Percentiles rank a stretch among this genome's conserved stretches.
phyloP scores from a whole-genome alignment of 306 rosid genomes.

The Myrica gale region DNA sequence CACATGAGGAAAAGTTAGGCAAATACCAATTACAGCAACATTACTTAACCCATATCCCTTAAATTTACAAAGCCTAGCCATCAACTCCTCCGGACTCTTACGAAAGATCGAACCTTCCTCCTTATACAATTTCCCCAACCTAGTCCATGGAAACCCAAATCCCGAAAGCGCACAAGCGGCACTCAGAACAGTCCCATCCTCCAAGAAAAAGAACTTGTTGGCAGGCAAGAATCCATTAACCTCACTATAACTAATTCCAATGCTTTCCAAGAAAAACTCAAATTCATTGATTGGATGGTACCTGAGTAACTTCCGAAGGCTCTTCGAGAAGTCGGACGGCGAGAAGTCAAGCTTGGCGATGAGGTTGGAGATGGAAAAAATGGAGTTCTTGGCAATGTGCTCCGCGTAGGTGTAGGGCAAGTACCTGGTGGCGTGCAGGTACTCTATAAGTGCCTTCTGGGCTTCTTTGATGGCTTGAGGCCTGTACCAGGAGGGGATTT shows the following conservation, averaged over 20 bases:
- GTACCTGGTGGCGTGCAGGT: conserved; percentile 63
- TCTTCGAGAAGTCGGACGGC: conserved; percentile 32
- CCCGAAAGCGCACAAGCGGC: conserved; percentile 56
- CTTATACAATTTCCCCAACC: conserved; percentile 53
- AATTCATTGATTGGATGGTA: conserved; percentile 83
- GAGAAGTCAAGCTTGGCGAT: conserved; percentile 43
- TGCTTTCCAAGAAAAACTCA: conserved; percentile 83
- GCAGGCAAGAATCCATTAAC: conserved; percentile 42
- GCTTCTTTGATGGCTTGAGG: conserved; percentile 44
- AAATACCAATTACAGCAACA: conserved; percentile 55
- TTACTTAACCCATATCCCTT: conserved; percentile 50
- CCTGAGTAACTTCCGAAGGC: conserved; percentile 54
- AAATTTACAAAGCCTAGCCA: conserved; percentile 39
- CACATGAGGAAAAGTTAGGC: conserved; percentile 67
- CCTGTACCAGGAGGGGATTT: conserved; percentile 46
- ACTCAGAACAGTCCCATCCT: conserved; percentile 50
- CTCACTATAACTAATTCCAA: conserved; percentile 48
- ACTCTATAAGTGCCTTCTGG: conserved; percentile 55
- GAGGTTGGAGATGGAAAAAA: conserved; percentile 46
- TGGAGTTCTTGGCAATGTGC: conserved; percentile 54
- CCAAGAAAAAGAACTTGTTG: conserved; percentile 64
- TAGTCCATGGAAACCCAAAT: conserved; percentile 84
- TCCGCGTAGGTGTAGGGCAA: conserved; percentile 66
- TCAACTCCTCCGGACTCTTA: conserved; percentile 36
- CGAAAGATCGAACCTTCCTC: conserved; percentile 48